phyloP scores from a whole-genome alignment of 2,329 filamentous ascomycete species.

The Aspergillus sp. region DNA sequence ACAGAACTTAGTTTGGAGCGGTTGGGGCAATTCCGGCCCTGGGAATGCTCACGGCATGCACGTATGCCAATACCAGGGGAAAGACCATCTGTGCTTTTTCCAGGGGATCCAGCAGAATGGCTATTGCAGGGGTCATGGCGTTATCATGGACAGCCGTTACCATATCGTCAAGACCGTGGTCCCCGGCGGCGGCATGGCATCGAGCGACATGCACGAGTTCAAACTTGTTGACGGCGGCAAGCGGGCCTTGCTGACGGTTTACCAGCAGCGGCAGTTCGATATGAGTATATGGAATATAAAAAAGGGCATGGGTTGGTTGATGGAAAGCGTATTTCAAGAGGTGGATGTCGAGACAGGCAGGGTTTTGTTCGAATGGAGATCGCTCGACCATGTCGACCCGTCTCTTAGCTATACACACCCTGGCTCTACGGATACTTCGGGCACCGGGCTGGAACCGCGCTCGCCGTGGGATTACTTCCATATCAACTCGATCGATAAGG shows the following conservation, averaged over 20 bases:
- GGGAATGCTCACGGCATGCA: conserved; percentile 50
- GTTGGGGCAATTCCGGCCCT: conserved; percentile 50
- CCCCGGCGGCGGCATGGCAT: conserved; percentile 39
- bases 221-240: conserved; percentile 47
- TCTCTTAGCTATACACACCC: conserved; percentile 49
- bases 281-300: conserved; percentile 45
- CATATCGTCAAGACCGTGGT: conserved; percentile 49
- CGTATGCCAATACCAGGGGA: conserved; percentile 50
- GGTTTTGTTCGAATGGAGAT: conserved; percentile 52
- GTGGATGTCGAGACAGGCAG: conserved; percentile 51
- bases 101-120: conserved; percentile 53
- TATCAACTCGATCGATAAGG: conserved; percentile 46
- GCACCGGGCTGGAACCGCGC: conserved; percentile 47
- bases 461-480: conserved; percentile 49
- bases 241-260: conserved; percentile 42
- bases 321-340: conserved; percentile 55
- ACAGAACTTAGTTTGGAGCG: conserved; percentile 52
- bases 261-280: conserved; percentile 47
- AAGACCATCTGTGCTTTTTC: conserved; percentile 54
- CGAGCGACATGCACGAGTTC: conserved; percentile 56
- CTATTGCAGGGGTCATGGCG: conserved; percentile 52
- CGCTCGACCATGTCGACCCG: conserved; percentile 51
- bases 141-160: conserved; percentile 54
- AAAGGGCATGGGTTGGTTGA: conserved; percentile 51
- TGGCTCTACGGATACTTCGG: conserved; percentile 45